phyloP scores from a whole-genome alignment of 768 basidiomycete species.

The Chalciporus sphaerocephalus region DNA sequence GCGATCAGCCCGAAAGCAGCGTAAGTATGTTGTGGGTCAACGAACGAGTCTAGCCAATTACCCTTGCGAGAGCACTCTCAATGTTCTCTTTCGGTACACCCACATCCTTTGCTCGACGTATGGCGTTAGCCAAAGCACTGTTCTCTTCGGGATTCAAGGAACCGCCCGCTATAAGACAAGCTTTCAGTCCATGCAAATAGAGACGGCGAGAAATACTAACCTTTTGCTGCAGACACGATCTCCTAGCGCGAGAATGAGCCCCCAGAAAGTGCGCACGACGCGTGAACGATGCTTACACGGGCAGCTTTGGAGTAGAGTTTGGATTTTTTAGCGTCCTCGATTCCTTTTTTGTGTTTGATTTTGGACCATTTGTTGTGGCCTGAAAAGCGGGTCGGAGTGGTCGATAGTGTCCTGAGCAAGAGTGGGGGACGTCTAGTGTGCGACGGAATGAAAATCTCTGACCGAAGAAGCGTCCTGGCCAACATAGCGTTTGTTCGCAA shows the following conservation, averaged over 20 bases:
- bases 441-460: constrained; percentile 2
- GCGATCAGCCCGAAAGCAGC: constrained; percentile 41
- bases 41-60: constrained; percentile 17
- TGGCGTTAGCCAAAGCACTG: constrained; percentile 44
- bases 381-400: constrained; percentile 23
- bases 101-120: constrained; percentile 53
- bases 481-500: constrained; percentile 9
- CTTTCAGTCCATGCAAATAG: neutral
- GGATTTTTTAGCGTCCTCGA: constrained; percentile 58
- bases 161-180: constrained; percentile 44
- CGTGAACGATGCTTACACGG: constrained; percentile 39
- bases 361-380: constrained; percentile 63
- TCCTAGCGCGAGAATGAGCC: constrained; percentile 40
- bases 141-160: constrained; percentile 54
- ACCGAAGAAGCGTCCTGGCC: constrained; percentile 1
- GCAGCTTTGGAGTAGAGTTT: constrained; percentile 51
- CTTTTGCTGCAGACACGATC: constrained; percentile 54
- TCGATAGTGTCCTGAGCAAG: constrained; percentile 24
- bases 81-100: constrained; percentile 71
- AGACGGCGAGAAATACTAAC: constrained; percentile 34
- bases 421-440: neutral
- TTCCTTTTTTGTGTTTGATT: constrained; percentile 67
- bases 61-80: constrained; percentile 56
- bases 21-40: neutral
- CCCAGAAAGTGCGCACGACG: neutral